Evolutionary conservation across 495 filamentous ascomycete genomes (phyloP).

Genomic region (Penicillium salamii): DNA sequence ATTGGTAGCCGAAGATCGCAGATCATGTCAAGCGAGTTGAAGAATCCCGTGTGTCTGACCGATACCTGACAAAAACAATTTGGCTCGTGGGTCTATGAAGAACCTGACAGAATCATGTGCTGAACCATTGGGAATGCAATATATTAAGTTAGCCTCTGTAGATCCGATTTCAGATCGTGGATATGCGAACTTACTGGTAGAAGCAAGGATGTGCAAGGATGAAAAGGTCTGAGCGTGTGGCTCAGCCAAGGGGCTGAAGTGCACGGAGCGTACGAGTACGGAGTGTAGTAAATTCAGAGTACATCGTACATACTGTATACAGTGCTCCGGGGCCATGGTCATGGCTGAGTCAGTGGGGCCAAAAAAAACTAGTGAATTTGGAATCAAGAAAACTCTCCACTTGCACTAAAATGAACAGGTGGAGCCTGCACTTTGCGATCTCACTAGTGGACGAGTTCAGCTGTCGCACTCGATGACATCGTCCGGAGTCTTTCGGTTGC

Average conservation of each 20-base stretch:
- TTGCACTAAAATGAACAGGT: not conserved
- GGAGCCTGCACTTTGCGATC: not conserved
- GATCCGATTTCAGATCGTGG: not conserved
- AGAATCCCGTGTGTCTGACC: no score
- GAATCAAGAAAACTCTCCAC: not conserved
- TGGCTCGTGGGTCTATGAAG: slow-evolving; percentile 4
- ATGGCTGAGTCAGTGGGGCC: no score
- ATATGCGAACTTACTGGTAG: not conserved
- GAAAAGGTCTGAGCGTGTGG: not conserved
- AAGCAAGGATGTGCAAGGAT: not conserved
- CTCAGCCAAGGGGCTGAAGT: not conserved
- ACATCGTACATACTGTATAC: no score
- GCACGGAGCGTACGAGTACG: no score
- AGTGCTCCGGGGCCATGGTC: no score
- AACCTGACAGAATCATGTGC: not conserved
- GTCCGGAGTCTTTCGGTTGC: no score
- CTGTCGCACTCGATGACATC: no score
- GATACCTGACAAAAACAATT: not conserved
- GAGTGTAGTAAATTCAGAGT: no score
- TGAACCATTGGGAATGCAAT: not conserved
- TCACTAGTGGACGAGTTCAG: no score
- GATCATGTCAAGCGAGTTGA: no score
- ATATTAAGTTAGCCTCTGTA: not conserved
- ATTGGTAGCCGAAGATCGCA: no score
- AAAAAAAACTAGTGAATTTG: not conserved